A percentile compares a stretch with the other conserved stretches of the same genome.
These are phyloP conservation scores for Lineolata rhizophorae DNA, from an alignment of 495 filamentous ascomycete species.

Conservation along the genomic window DNA sequence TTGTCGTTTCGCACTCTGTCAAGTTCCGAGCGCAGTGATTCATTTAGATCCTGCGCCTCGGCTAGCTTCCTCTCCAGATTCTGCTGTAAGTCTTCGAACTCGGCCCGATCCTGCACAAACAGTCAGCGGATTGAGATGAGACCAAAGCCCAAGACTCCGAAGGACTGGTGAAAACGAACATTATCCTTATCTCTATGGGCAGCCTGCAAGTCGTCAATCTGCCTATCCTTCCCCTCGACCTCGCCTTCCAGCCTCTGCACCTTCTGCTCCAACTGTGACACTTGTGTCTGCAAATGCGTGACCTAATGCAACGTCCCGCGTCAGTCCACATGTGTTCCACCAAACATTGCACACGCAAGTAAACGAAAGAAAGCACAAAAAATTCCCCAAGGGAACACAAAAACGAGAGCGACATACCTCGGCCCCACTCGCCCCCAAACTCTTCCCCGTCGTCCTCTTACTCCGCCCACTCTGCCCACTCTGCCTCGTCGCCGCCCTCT, in stretches of 20 bases:
- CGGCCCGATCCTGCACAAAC: neutral
- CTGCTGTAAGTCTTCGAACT: slow-evolving; percentile 23
- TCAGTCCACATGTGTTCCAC: too few species aligned
- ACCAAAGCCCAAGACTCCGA: neutral
- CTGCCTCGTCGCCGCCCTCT: slow-evolving; percentile 19
- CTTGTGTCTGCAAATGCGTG: too few species aligned
- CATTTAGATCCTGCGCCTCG: slow-evolving; percentile 56
- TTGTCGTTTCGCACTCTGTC: slow-evolving; percentile 49
- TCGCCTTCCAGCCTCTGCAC: slow-evolving; percentile 5
- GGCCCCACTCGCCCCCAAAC: neutral
- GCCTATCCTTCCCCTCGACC: slow-evolving; percentile 3
- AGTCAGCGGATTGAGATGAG: neutral
- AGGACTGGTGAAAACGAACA: neutral
- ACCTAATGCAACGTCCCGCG: too few species aligned
- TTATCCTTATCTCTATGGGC: neutral
- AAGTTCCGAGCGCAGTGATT: slow-evolving; percentile 53
- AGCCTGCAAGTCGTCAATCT: neutral
- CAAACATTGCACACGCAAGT: too few species aligned
- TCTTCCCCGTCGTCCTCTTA: slow-evolving; percentile 9
- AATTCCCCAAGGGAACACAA: too few species aligned
- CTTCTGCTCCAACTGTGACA: neutral
- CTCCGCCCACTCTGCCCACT: slow-evolving; percentile 5
- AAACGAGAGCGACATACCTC: slow-evolving; percentile 2
- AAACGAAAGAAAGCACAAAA: too few species aligned
- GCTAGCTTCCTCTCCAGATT: slow-evolving; percentile 59